Evolutionary conservation across 768 basidiomycete species (phyloP).

Genomic region (Gelatoporia subvermispora): DNA sequence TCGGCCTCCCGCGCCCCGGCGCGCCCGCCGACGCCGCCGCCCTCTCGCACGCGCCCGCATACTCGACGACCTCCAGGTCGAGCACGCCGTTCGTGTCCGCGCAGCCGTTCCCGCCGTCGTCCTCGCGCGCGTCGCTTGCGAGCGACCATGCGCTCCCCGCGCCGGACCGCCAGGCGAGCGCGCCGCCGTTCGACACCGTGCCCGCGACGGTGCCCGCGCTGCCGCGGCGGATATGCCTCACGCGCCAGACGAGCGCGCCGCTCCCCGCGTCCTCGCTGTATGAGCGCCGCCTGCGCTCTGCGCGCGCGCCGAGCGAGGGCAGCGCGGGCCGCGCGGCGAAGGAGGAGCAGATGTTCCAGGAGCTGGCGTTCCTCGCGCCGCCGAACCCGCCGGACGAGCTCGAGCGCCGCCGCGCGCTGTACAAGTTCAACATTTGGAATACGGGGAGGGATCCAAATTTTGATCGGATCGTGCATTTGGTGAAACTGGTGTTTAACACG

Average conservation of each 20-base stretch:
- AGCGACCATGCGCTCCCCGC: neutral
- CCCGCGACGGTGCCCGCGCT: slow-evolving; percentile 41
- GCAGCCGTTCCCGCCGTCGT: too few relatives aligned
- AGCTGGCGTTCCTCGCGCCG: slow-evolving; percentile 67
- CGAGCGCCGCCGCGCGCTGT: slow-evolving; percentile 77
- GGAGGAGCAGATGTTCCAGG: slow-evolving; percentile 63
- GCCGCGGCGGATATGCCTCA: slow-evolving; percentile 48
- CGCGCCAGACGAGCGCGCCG: slow-evolving; percentile 63
- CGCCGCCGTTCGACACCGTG: slow-evolving; percentile 26
- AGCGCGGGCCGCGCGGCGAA: slow-evolving; percentile 46
- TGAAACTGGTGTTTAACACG: slow-evolving; percentile 89
- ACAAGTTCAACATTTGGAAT: slow-evolving; percentile 91
- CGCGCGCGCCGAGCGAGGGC: slow-evolving; percentile 19
- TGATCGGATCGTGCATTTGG: slow-evolving; percentile 89
- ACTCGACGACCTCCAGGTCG: neutral
- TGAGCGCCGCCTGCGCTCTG: slow-evolving; percentile 24
- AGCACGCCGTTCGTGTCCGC: neutral
- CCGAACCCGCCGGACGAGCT: slow-evolving; percentile 84
- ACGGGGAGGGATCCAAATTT: slow-evolving; percentile 86
- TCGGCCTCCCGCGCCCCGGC: neutral
- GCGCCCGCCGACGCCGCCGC: neutral
- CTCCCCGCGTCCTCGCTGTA: slow-evolving; percentile 40
- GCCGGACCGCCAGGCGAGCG: slow-evolving; percentile 20
- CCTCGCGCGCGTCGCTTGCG: neutral
- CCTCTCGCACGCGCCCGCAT: slow-evolving; percentile 1